phyloP scores from a whole-genome alignment of 371 early-diverging fungal genomes.

The Mucor ambiguus region DNA sequence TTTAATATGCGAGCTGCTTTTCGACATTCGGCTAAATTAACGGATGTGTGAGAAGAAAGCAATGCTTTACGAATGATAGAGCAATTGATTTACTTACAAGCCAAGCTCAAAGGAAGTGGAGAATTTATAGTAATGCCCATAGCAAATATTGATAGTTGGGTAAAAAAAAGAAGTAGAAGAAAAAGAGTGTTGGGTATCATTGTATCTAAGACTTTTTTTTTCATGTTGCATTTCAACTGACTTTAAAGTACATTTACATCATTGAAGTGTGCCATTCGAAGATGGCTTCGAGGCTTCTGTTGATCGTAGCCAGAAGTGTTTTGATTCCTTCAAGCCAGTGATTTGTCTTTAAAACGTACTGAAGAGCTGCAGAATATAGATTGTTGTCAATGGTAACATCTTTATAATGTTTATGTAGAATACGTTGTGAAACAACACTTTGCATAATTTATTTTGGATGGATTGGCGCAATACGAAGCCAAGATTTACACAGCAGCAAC shows the following conservation, averaged over 20 bases:
- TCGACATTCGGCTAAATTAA: conserved; percentile 42
- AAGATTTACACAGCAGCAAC: too few relatives aligned
- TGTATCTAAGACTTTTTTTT: background rate
- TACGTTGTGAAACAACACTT: background rate
- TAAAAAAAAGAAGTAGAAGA: background rate
- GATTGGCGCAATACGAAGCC: background rate
- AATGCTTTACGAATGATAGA: background rate
- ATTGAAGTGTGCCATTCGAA: background rate
- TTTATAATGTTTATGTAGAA: background rate
- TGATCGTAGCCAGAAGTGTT: background rate
- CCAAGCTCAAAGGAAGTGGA: conserved; percentile 41
- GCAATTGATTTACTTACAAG: conserved; percentile 26
- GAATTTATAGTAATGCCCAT: conserved; percentile 32
- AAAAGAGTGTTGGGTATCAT: conserved; percentile 2
- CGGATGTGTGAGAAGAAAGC: background rate
- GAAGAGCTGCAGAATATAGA: background rate
- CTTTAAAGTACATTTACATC: conserved; percentile 4
- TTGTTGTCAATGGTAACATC: background rate
- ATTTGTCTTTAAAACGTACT: background rate
- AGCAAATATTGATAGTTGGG: background rate
- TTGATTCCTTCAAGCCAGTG: background rate
- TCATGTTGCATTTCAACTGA: background rate
- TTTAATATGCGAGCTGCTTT: conserved; percentile 67
- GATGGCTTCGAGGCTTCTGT: background rate
- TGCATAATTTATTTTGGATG: background rate